Conservation (phyloP, 23 red algal species). For the Agarophyton chilense region DNA sequence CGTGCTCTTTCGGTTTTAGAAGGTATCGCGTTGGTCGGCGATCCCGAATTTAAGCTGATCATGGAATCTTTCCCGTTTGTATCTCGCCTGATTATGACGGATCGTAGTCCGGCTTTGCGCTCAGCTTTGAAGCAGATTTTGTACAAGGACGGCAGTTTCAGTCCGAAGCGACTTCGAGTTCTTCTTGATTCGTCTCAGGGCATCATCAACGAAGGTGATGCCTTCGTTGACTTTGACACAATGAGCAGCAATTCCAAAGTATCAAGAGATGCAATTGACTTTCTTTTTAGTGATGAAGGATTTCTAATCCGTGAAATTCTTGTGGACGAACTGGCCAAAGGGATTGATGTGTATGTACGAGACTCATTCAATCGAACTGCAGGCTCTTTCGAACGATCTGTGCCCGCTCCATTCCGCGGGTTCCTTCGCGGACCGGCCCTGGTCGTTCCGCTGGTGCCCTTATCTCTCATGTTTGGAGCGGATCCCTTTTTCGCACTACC, state of each 20-base stretch:
- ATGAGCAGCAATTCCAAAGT: conserved; percentile 53
- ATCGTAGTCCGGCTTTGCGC: conserved; percentile 62
- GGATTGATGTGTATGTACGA: conserved; percentile 66
- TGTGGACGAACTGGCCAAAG: conserved; percentile 80
- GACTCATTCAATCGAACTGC: conserved; percentile 47
- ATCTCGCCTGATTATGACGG: conserved; percentile 76
- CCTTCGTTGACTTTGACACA: conserved; percentile 97
- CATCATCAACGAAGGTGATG: conserved; percentile 80
- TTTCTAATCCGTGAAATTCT: conserved; percentile 76
- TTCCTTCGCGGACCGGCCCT: neutral
- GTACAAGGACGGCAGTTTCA: conserved; percentile 87
- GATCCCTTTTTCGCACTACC: conserved; percentile 51
- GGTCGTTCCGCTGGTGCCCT: neutral
- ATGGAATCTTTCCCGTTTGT: conserved; percentile 95
- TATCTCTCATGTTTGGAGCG: conserved; percentile 19
- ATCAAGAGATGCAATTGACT: conserved; percentile 66
- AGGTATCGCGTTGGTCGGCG: conserved; percentile 91
- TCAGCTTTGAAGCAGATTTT: conserved; percentile 82
- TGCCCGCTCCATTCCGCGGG: conserved; percentile 52
- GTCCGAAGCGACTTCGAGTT: conserved; percentile 69
- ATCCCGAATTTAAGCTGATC: conserved; percentile 90
- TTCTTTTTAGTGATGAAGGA: conserved; percentile 81
- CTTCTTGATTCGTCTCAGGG: conserved; percentile 91
- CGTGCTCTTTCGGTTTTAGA: conserved; percentile 92
- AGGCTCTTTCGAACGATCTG: conserved; percentile 11